phyloP scores from a whole-genome alignment of 2,329 filamentous ascomycete species.

The Zasmidium cellare region DNA sequence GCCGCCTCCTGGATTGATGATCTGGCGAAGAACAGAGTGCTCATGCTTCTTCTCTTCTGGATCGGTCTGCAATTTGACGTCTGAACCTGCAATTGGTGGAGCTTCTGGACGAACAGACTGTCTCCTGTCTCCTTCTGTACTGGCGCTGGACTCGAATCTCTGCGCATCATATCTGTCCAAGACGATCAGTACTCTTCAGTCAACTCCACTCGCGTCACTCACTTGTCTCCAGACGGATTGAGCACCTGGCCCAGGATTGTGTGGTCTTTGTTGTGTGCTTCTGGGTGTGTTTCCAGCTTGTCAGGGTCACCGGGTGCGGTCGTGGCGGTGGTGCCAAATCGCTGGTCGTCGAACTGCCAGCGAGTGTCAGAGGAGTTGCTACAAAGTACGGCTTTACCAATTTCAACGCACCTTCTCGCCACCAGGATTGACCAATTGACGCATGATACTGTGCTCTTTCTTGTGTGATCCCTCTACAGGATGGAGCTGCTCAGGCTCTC shows the following conservation, averaged over 20 bases:
- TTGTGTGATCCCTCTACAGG: conserved; percentile 11
- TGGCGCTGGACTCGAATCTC: conserved; percentile 16
- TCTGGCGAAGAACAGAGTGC: conserved; percentile 20
- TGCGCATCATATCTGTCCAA: conserved; percentile 21
- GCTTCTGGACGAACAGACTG: not conserved
- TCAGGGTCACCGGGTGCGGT: conserved; percentile 4
- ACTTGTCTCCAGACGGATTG: conserved; percentile 20
- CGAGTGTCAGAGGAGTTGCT: not conserved
- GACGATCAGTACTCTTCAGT: not conserved
- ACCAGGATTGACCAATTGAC: conserved; percentile 20
- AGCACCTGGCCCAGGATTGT: conserved; percentile 21
- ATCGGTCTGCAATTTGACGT: conserved; percentile 13
- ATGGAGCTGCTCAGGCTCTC: conserved; percentile 11
- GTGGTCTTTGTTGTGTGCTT: conserved; percentile 13
- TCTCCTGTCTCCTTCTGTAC: conserved; percentile 5
- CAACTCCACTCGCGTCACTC: not conserved
- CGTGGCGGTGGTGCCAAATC: conserved; percentile 16
- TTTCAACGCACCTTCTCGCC: conserved; percentile 9
- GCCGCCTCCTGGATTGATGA: conserved; percentile 27
- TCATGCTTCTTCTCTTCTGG: conserved; percentile 15
- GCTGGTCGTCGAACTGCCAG: conserved; percentile 20
- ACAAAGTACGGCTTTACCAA: not conserved
- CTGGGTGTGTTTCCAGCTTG: conserved; percentile 10
- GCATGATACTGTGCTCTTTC: conserved; percentile 12
- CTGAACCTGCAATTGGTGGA: conserved; percentile 5